Evolutionary conservation across 805 yeast genomes (phyloP).

Genomic region (Zygosaccharomyces lentus): DNA sequence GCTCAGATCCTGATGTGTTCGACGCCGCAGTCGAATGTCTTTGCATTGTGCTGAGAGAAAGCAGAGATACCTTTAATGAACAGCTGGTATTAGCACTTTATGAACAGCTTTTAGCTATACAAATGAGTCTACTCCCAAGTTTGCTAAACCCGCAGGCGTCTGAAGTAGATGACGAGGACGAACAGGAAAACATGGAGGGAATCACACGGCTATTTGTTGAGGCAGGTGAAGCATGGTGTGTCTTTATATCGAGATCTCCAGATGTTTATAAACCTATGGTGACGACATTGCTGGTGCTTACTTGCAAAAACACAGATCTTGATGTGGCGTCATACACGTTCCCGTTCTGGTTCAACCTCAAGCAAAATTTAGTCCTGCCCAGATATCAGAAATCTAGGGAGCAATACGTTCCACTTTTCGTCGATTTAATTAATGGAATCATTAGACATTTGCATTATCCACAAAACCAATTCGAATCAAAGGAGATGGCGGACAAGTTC

Average conservation of each 20-base stretch:
- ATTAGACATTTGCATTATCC: slow-evolving; percentile 78
- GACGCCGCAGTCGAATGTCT: slow-evolving; percentile 85
- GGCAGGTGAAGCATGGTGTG: slow-evolving; percentile 96
- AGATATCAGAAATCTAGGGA: slow-evolving; percentile 29
- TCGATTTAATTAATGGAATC: slow-evolving; percentile 32
- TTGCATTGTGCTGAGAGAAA: slow-evolving; percentile 75
- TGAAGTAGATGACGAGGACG: slow-evolving; percentile 39
- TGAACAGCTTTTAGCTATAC: slow-evolving; percentile 60
- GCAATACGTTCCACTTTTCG: slow-evolving; percentile 23
- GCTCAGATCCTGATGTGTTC: slow-evolving; percentile 42
- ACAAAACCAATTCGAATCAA: slow-evolving; percentile 51
- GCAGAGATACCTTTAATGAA: slow-evolving; percentile 66
- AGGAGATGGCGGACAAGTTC: slow-evolving; percentile 88
- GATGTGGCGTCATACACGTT: slow-evolving; percentile 89
- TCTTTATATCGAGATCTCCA: slow-evolving; percentile 71
- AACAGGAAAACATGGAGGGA: slow-evolving; percentile 62
- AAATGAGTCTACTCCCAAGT: slow-evolving; percentile 45
- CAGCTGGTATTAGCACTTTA: slow-evolving; percentile 62
- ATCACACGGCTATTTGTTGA: slow-evolving; percentile 77
- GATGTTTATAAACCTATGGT: slow-evolving; percentile 67
- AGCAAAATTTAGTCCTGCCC: slow-evolving; percentile 48
- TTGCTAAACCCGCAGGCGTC: slow-evolving; percentile 13
- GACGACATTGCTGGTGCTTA: slow-evolving; percentile 62
- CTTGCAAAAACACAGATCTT: slow-evolving; percentile 73
- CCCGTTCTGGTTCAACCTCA: slow-evolving; percentile 83